Evolutionary conservation across 352 stramenopile species (phyloP), one percentile per base, ranked within the genome.

Genomic region (Phytophthora hybrid): DNA sequence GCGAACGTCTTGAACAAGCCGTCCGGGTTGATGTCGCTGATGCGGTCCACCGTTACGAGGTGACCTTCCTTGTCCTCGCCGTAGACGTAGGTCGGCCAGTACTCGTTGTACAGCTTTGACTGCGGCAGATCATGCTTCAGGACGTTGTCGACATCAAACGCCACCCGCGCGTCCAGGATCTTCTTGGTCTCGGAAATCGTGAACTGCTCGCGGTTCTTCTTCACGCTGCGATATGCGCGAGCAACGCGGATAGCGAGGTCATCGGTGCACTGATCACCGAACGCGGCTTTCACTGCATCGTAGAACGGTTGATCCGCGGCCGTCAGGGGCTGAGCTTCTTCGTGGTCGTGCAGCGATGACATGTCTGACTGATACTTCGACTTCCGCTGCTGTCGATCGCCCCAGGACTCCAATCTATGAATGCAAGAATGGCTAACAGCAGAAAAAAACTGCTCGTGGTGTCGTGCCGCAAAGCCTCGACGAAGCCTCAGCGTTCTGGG

Each of bases 11-110:
- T 83, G 56, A 90, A 79, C 63, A 92, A 83, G 1, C 77, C 76
- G 18, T 93, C 86, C 9, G 87, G 37, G 29, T 88, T 82, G 61
- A 94, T 93, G 23, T 94, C 87, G 1, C 69, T 74, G 53, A 94
- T 64, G 55, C 84, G 86, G 31, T 96, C 89, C 16, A 93, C 77
- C 0, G 78, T 81, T 51, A 96, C 83, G 13, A 94, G 31, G 68
- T 96, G 87, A 4, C 89, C 87, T 11, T 91, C 82, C 18, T 71
- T 80, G 72, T 96, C 89, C 71, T 94, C 86, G 26, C 89, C 87
- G 63, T 93, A 92, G 23, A 93, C 69, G 59, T 83, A 81, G 4
- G 69, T 82, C 0, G 79, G 86, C 85, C 87, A 94, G 61, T 68
- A 91, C n/a, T 92, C 79, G 46, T 83, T 90, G 71, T 86, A 92